These are phyloP conservation scores for Diplodia scrobiculata DNA, from an alignment of 2,329 filamentous ascomycete genomes.

Conservation along the genomic window DNA sequence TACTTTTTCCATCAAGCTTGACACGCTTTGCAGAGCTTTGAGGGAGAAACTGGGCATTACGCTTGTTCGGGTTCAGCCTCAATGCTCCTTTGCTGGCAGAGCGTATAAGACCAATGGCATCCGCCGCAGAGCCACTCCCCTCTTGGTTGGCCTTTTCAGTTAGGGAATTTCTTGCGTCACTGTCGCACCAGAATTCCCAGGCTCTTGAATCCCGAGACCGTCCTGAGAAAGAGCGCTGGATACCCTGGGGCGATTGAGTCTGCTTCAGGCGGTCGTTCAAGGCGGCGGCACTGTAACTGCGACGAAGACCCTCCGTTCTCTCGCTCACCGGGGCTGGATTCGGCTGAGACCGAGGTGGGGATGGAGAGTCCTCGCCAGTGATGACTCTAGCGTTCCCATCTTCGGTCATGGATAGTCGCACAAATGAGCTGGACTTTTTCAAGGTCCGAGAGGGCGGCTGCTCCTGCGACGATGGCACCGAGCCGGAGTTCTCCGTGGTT, in stretches of 20 bases:
- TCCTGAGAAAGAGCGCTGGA: slow-evolving; percentile 58
- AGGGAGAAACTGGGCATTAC: slow-evolving; percentile 57
- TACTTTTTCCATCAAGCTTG: slow-evolving; percentile 43
- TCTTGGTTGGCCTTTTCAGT: slow-evolving; percentile 81
- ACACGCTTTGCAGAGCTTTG: slow-evolving; percentile 36
- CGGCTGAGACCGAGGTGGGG: slow-evolving; percentile 60
- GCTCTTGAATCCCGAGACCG: slow-evolving; percentile 82
- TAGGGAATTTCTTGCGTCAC: slow-evolving; percentile 74
- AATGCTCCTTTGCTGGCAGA: slow-evolving; percentile 62
- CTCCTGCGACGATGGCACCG: not conserved
- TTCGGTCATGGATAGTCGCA: slow-evolving; percentile 79
- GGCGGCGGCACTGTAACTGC: slow-evolving; percentile 69
- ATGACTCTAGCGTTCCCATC: slow-evolving; percentile 90
- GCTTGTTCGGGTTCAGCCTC: slow-evolving; percentile 62
- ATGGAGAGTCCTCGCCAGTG: slow-evolving; percentile 67
- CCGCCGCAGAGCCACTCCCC: slow-evolving; percentile 74
- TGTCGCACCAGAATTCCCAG: slow-evolving; percentile 90
- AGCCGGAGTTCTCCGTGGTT: not conserved
- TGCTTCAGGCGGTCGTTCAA: slow-evolving; percentile 43
- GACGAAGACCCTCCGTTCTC: slow-evolving; percentile 59
- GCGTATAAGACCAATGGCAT: slow-evolving; percentile 77
- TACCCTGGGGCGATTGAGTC: slow-evolving; percentile 37
- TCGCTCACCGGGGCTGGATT: slow-evolving; percentile 51
- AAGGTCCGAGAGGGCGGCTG: slow-evolving; percentile 46
- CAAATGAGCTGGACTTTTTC: slow-evolving; percentile 53